Base-by-base conservation (phyloP, 106 monocot species). In the Dactylorhiza incarnata region DNA sequence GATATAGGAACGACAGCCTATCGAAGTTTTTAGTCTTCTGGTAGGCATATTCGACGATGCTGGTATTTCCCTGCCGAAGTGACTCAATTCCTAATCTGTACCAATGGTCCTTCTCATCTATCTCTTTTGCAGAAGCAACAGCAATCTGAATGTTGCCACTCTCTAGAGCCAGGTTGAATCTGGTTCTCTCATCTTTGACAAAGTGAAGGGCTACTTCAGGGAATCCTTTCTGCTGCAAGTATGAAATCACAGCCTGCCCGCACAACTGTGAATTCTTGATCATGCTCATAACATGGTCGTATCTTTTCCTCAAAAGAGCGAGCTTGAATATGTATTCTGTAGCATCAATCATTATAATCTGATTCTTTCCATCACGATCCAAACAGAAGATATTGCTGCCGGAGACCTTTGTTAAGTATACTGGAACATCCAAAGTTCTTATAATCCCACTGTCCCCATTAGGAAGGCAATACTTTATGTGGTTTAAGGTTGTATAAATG, bases 241-340 rank as follows among this genome's bases (percentile, higher is more conserved):
- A 95, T 26, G 91, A 83, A 81, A 95, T 95, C 72, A 95, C 84
- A 53, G 91, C 91, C 79, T 95, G 95, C 22, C 95, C 95, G 74
- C 95, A 95, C 9, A 95, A 79, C 71, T 92, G 91, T 53, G 95
- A 91, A 69, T 73, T 87, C 78, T 49, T 87, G 68, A 95, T 95
- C 95, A 95, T 95, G 78, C 75, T 84, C 95, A 95, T 95, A 11
- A 95, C 91, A 81, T 91, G 91, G 50, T 95, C 95, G 73, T 81
- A 95, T 77, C 81, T 80, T 81, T 95, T 91, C 62, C 76, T 73
- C 24, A 91, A 74, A n/a, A 95, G 91, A 16, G 91, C 84, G 24
- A 95, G 87, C 91, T 95, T 95, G 87, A 95, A 95, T 29, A 95
- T 81, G 71, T 95, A 95, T 72, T 95, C 95, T 5, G 95, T 92